phyloP scores from a whole-genome alignment of 2,329 filamentous ascomycete genomes.

The Celoporthe dispersa region DNA sequence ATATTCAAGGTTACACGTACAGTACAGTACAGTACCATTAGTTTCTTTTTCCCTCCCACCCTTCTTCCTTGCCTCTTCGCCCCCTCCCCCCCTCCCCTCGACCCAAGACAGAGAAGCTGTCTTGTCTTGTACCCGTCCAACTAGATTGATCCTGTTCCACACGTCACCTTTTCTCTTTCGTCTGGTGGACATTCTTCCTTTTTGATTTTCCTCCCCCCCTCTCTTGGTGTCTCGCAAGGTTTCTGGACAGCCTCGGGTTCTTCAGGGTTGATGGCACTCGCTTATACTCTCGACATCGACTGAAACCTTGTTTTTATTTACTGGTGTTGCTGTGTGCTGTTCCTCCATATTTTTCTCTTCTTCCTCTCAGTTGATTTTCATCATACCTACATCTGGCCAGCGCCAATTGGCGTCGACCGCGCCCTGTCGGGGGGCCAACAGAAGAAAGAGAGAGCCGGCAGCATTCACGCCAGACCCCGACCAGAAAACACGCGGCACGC shows the following conservation, averaged over 20 bases:
- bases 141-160: not conserved
- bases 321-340: not conserved
- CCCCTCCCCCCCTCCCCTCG: too few species aligned
- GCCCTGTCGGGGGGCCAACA: not conserved
- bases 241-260: not conserved
- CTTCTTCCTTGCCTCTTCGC: not conserved
- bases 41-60: not conserved
- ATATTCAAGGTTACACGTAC: not conserved
- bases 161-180: not conserved
- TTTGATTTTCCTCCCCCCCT: not conserved
- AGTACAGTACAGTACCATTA: not conserved
- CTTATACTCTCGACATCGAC: slow-evolving; percentile 8
- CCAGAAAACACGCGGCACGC: not conserved
- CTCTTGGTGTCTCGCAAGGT: not conserved
- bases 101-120: not conserved
- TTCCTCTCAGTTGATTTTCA: not conserved
- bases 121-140: not conserved
- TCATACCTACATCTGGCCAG: not conserved
- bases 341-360: not conserved
- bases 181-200: not conserved
- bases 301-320: not conserved
- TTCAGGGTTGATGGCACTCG: slow-evolving; percentile 9
- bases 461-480: not conserved
- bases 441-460: not conserved
- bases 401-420: not conserved